These are phyloP conservation scores for Nemophila menziesii DNA, from an alignment of 257 asterid species.

Conservation along the genomic window DNA sequence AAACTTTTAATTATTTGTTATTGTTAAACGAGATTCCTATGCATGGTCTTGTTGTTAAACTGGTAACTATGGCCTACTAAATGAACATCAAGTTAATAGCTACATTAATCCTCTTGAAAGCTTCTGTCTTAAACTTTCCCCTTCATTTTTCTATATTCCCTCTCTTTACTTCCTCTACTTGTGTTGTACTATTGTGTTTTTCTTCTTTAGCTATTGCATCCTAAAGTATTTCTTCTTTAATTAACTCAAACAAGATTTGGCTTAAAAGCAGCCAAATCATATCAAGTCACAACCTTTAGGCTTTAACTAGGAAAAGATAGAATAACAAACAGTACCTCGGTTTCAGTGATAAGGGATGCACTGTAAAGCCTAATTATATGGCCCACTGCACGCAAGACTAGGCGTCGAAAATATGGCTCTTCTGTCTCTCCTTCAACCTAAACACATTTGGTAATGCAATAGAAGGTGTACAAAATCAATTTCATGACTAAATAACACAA, in stretches of 20 bases:
- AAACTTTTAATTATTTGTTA: too few relatives aligned
- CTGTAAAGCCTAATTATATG: constrained; percentile 93
- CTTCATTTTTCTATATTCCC: not conserved
- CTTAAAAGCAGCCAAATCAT: not conserved
- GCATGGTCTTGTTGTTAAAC: too few relatives aligned
- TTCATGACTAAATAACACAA: constrained; percentile 3
- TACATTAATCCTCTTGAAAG: not conserved
- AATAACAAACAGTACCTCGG: constrained; percentile 53
- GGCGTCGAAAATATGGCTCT: constrained; percentile 94
- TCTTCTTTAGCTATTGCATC: not conserved
- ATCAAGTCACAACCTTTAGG: not conserved
- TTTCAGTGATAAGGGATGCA: constrained; percentile 81
- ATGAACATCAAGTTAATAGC: too few relatives aligned
- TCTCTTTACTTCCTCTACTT: not conserved
- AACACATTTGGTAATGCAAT: constrained; percentile 10
- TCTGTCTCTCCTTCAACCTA: constrained; percentile 92
- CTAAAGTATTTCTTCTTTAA: not conserved
- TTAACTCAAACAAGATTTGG: not conserved
- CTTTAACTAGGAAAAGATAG: constrained; percentile 1
- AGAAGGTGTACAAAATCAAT: constrained; percentile 7
- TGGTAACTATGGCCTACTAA: too few relatives aligned
- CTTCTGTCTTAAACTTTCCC: not conserved
- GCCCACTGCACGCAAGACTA: constrained; percentile 88
- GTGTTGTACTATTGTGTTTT: not conserved
- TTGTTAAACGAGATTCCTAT: too few relatives aligned